Percentiles rank a stretch among this genome's conserved stretches.
phyloP scores from a whole-genome alignment of 2,329 filamentous ascomycete genomes.

The Xylaria sp. region DNA sequence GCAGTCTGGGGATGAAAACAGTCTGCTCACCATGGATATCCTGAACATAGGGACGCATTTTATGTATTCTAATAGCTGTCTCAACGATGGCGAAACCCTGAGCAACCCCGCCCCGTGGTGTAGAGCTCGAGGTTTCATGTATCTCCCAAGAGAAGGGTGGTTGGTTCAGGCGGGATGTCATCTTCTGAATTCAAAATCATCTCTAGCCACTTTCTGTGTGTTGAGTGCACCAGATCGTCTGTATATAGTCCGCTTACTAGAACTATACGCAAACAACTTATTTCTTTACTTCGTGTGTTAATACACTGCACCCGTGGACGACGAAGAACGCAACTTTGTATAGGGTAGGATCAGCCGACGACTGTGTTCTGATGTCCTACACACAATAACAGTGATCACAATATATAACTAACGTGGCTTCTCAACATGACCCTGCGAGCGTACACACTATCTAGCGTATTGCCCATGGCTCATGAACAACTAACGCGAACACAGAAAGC shows the following conservation, averaged over 20 bases:
- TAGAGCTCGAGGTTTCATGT: slow-evolving; percentile 18
- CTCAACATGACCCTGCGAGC: neutral
- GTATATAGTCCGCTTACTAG: neutral
- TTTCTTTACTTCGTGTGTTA: neutral
- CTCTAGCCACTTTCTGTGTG: neutral
- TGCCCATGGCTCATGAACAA: neutral
- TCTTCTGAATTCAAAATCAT: slow-evolving; percentile 16
- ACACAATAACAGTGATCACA: neutral
- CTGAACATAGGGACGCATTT: slow-evolving; percentile 25
- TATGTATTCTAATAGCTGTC: slow-evolving; percentile 33
- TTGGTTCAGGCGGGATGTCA: slow-evolving; percentile 13
- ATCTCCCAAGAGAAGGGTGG: slow-evolving; percentile 16
- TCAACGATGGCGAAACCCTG: slow-evolving; percentile 10
- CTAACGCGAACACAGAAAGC: neutral
- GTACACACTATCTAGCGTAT: neutral
- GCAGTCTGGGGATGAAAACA: slow-evolving; percentile 13
- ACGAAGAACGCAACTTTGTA: neutral
- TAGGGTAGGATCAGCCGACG: neutral
- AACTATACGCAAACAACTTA: neutral
- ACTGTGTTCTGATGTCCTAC: neutral
- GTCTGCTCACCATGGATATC: slow-evolving; percentile 24
- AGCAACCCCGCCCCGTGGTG: neutral
- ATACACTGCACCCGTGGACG: neutral
- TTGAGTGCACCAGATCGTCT: neutral
- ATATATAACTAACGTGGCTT: neutral